Base-by-base conservation (phyloP, 2,329 filamentous ascomycete genomes). In the Chaetomium sp. region DNA sequence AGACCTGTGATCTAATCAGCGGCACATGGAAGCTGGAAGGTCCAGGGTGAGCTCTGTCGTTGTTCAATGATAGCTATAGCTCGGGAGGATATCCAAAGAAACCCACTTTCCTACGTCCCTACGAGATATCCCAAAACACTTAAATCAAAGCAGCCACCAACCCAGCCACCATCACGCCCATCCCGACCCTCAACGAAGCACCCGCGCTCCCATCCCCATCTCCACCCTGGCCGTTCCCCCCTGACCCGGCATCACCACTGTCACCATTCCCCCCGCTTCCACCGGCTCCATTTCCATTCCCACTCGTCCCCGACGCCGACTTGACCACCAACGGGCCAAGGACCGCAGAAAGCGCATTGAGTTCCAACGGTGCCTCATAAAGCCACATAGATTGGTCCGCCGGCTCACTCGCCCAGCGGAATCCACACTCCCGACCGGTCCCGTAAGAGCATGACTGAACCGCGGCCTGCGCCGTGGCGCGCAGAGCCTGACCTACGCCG, bases 401-500 rank as follows among this genome's bases (percentile, higher is more conserved):
- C 1, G 61, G 64, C 0, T 66, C 70, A 4, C 65, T 62, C 32
- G 72, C 75, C 79, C 79, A 82, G 38, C 67, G 68, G 11, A 77
- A 70, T 3, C 76, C 74, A 61, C 80, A 83, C 44, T 42, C 36
- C 44, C 60, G 52, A 5, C 57, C 60, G 14, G 69, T 76, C 1
- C 81, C 83, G 5, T 80, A 82, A 0, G 78, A 81, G 68, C 86
- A 89, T 54, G 81, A 78, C 44, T 74, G 75, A 1, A 82, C 79
- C 0, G 85, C 86, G 0, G 79, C 84, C 54, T 74, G 56, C 3
- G 85, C 75, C 0, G 84, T 86, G 0, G 72, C 76, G 52, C 73
- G 71, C 4, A 90, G 73, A 33, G 81, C 76, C 0, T 81, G 77
- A 52, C 79, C 70, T 60, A 90, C 82, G 12, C 67, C 70, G 1